phyloP scores from a whole-genome alignment of 257 asterid genomes.

The Lantana camara region DNA sequence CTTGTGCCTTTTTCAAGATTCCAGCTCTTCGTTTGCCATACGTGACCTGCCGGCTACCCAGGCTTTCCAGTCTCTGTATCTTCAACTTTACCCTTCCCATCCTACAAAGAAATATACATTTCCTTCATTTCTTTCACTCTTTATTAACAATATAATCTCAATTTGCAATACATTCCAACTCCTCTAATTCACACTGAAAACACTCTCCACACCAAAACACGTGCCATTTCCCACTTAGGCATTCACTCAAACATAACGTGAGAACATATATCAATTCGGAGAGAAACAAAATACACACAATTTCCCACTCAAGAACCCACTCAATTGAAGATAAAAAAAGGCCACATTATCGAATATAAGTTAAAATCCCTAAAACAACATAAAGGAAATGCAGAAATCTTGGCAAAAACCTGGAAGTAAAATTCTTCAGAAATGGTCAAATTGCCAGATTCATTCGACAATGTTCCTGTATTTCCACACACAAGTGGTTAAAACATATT shows the following conservation, averaged over 20 bases:
- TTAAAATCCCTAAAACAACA: not conserved
- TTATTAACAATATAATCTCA: too few species aligned
- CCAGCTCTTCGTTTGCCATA: slow-evolving; percentile 83
- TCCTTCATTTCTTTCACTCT: not conserved
- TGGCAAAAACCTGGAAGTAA: slow-evolving; percentile 22
- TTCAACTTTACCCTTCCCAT: slow-evolving; percentile 91
- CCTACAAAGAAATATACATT: slow-evolving; percentile 38
- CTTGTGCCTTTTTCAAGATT: slow-evolving; percentile 79
- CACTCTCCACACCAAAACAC: not conserved
- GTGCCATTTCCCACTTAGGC: not conserved
- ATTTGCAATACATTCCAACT: not conserved
- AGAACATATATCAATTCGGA: not conserved
- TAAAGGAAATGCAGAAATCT: not conserved
- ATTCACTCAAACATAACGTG: not conserved
- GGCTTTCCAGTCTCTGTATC: slow-evolving; percentile 80
- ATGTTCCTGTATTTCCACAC: slow-evolving; percentile 34
- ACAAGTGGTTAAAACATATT: slow-evolving; percentile 20
- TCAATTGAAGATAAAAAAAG: not conserved
- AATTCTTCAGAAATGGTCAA: slow-evolving; percentile 26
- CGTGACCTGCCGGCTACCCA: slow-evolving; percentile 77
- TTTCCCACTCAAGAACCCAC: not conserved
- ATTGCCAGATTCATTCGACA: slow-evolving; percentile 25
- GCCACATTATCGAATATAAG: not conserved
- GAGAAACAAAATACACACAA: not conserved
- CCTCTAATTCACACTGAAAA: not conserved